Evolutionary conservation across 306 rosid species (phyloP).

Genomic region (Casuarina glauca): DNA sequence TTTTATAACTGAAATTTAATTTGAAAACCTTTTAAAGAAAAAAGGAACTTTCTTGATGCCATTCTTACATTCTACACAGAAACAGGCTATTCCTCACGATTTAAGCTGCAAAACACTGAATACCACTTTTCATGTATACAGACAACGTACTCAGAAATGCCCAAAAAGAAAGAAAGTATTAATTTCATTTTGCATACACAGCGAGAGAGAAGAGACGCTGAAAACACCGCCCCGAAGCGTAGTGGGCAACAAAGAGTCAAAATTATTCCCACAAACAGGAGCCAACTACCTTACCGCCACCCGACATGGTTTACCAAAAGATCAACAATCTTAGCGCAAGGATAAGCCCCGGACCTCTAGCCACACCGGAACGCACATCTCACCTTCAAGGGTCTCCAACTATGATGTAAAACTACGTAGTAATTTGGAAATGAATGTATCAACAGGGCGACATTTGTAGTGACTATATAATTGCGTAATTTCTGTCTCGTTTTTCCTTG

Average conservation of each 20-base stretch:
- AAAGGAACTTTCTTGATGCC: too few species aligned
- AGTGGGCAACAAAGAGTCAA: background rate
- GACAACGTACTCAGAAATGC: background rate
- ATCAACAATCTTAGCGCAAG: background rate
- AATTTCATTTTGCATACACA: background rate
- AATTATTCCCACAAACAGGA: background rate
- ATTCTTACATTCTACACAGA: too few species aligned
- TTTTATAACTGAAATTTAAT: too few species aligned
- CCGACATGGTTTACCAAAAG: background rate
- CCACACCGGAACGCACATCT: slow-evolving; percentile 1
- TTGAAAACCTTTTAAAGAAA: too few species aligned
- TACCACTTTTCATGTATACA: background rate
- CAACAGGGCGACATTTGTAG: too few species aligned
- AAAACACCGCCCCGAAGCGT: background rate
- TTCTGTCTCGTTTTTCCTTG: too few species aligned
- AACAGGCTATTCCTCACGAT: too few species aligned
- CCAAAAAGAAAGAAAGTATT: background rate
- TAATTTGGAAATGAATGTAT: too few species aligned
- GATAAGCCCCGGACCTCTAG: background rate
- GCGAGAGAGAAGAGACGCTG: background rate
- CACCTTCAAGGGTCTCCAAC: background rate
- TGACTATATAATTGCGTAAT: too few species aligned
- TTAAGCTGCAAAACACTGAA: background rate
- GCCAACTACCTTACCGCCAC: background rate
- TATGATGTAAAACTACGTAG: too few species aligned